Base-by-base conservation (phyloP, 2,329 filamentous ascomycete genomes). In the Curvularia sp. region DNA sequence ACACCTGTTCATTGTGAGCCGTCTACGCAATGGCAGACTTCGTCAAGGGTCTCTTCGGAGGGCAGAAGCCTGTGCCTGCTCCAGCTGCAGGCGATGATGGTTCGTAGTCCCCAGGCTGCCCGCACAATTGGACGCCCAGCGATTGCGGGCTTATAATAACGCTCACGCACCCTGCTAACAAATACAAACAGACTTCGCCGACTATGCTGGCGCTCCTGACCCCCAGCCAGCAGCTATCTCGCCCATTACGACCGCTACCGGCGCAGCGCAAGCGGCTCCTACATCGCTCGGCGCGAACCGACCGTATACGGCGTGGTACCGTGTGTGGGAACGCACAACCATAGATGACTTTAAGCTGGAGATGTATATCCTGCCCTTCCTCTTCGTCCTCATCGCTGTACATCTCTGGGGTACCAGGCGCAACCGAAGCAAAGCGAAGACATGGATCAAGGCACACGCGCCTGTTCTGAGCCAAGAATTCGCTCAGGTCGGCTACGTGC, bases 271-370 rank as follows among this genome's bases (percentile, higher is more conserved):
- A 18, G 61, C 60, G 60, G 57, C 76, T 28, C 65, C 67, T 60
- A 77, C 79, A 15, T 85, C 59, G 76, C 82, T 73, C n/a, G 63
- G 69, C 42, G 66, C 67, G 48, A 64, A 79, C 80, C 78, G 83
- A 25, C 90, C 91, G 13, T 97, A 90, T 78, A 97, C 93, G 50
- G 92, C 92, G 82, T 99, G 95, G 95, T 99, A 98, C 81, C 92
- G 93, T 55, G 83, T 98, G 61, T 95, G 96, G 85, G 93, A 98
- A 85, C 92, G 95, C 73, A 88, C 93, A 72, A 88, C 88, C 25
- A 81, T 89, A 59, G 84, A 84, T 72, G 95, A 99, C 77, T 99
- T 99, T 84, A 88, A 88, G 80, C 85, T 89, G 71, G 95, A 99
- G 81, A 89, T 91, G 59, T 81, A 93, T 76, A 90, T 99, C 70